A percentile compares a stretch with the other conserved stretches of the same genome.
Conservation (phyloP, 768 basidiomycete genomes). For the Tricholoma sp. region DNA sequence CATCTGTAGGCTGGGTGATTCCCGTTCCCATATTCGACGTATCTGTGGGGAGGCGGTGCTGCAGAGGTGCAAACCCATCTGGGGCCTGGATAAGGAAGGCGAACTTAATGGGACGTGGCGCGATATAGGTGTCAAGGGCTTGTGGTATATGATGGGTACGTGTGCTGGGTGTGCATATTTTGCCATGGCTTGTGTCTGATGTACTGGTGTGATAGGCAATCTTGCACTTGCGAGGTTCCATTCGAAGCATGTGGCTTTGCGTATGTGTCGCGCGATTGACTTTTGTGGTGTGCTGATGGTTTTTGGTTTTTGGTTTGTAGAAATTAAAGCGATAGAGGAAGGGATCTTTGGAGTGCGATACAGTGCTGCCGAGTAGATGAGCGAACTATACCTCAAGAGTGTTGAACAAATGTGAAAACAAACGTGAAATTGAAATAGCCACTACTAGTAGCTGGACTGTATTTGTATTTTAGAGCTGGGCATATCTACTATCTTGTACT, state of each 20-base stretch:
- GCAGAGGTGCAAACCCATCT: slow-evolving; percentile 44
- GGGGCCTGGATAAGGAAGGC: slow-evolving; percentile 65
- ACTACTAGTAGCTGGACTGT: no score
- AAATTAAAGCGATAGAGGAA: slow-evolving; percentile 19
- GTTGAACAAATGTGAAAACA: no score
- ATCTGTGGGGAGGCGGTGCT: slow-evolving; percentile 45
- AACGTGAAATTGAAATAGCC: no score
- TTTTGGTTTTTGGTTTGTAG: background rate
- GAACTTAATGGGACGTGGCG: slow-evolving; percentile 49
- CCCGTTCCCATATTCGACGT: slow-evolving; percentile 30
- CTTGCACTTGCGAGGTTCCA: slow-evolving; percentile 45
- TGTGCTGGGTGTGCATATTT: background rate
- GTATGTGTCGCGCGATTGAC: slow-evolving; percentile 28
- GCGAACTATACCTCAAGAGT: no score
- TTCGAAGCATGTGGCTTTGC: slow-evolving; percentile 58
- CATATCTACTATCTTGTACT: no score
- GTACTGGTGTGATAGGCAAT: background rate
- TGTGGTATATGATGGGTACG: slow-evolving; percentile 60
- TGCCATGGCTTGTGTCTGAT: background rate
- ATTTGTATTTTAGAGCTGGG: no score
- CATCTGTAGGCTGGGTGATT: slow-evolving; percentile 38
- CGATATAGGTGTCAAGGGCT: slow-evolving; percentile 43
- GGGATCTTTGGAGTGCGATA: slow-evolving; percentile 12
- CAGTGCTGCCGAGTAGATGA: background rate
- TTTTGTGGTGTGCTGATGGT: background rate